Conservation (phyloP, 2,329 filamentous ascomycete genomes). For the Cercospora canescens region DNA sequence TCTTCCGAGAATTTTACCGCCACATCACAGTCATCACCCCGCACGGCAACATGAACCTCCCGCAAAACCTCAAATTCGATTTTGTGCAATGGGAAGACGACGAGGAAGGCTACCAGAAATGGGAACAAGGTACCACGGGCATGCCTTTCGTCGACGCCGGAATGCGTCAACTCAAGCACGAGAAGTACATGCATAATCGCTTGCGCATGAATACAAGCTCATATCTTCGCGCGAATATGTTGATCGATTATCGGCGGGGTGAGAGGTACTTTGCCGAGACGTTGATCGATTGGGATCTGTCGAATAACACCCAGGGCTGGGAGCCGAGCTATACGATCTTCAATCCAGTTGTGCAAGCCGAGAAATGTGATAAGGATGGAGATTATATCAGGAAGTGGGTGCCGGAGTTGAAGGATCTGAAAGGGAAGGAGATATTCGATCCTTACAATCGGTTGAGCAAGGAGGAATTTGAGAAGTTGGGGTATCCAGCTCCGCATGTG, state of each 20-base stretch:
- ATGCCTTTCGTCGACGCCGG: conserved; percentile 54
- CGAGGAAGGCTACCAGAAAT: conserved; percentile 51
- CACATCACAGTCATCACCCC: conserved; percentile 50
- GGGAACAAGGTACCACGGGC: conserved; percentile 49
- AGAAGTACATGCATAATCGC: conserved; percentile 56
- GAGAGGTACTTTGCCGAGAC: conserved; percentile 55
- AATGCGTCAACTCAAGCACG: conserved; percentile 51
- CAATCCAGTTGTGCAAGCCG: conserved; percentile 73
- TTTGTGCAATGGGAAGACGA: conserved; percentile 54
- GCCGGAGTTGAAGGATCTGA: conserved; percentile 63
- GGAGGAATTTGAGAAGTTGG: conserved; percentile 51
- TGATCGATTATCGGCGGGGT: conserved; percentile 52
- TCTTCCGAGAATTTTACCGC: conserved; percentile 53
- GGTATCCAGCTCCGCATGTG: conserved; percentile 49
- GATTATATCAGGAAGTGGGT: conserved; percentile 84
- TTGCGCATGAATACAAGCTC: conserved; percentile 52
- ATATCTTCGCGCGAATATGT: conserved; percentile 51
- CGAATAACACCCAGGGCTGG: conserved; percentile 55
- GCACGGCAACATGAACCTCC: conserved; percentile 52
- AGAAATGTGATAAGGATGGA: conserved; percentile 76
- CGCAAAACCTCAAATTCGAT: conserved; percentile 54
- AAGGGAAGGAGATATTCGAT: conserved; percentile 52
- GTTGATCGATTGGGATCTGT: conserved; percentile 50
- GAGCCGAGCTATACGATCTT: conserved; percentile 54
- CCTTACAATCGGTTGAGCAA: conserved; percentile 46